Percentiles rank a stretch among this genome's conserved stretches.
phyloP scores from a whole-genome alignment of 495 filamentous ascomycete species.

The Massariosphaeria phaeospora region DNA sequence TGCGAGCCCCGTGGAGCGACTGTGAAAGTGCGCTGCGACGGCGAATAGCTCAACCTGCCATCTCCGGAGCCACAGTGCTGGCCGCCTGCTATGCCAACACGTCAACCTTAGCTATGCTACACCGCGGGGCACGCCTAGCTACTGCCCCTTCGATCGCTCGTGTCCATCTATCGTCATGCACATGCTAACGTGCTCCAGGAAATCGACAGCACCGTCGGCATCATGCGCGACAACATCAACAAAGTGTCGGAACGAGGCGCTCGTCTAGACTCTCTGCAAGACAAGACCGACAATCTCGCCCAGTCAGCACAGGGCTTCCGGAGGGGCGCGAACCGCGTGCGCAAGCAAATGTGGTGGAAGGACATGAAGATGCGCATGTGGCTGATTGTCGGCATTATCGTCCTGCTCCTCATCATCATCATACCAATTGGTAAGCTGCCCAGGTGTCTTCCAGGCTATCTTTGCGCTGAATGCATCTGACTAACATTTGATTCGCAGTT shows the following conservation, averaged over 20 bases:
- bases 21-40: background rate
- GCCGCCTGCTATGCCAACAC: slow-evolving; percentile 5
- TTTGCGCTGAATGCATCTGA: slow-evolving; percentile 1
- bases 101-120: background rate
- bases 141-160: too few species aligned
- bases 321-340: slow-evolving; percentile 86
- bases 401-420: slow-evolving; percentile 87
- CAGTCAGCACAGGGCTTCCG: slow-evolving; percentile 89
- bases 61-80: background rate
- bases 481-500: background rate
- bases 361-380: slow-evolving; percentile 99
- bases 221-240: slow-evolving; percentile 93
- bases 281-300: slow-evolving; percentile 93
- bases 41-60: too few species aligned
- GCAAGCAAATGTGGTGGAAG: slow-evolving; percentile 91
- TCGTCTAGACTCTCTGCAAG: slow-evolving; percentile 80
- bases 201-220: slow-evolving; percentile 90
- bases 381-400: slow-evolving; percentile 78
- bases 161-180: background rate
- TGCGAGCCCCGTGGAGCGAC: background rate
- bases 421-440: slow-evolving; percentile 67
- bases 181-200: slow-evolving; percentile 54
- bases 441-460: background rate
- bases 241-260: slow-evolving; percentile 89
- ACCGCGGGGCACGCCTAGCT: too few species aligned